Conservation (phyloP, 2,329 filamentous ascomycete genomes). For the Trichoderma simmonsii region DNA sequence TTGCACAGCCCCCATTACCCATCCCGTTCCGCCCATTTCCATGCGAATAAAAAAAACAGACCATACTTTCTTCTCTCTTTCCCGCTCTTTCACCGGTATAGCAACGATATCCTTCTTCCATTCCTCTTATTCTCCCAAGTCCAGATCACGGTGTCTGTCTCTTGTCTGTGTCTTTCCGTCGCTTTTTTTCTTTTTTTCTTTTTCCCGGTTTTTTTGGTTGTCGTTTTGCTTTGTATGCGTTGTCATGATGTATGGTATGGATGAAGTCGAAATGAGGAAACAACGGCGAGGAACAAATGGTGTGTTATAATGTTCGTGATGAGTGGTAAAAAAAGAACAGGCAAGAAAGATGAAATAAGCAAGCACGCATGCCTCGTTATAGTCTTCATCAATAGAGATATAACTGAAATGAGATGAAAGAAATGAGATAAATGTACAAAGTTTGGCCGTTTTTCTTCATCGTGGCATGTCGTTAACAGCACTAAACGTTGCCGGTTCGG, state of each 20-base stretch:
- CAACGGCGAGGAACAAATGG: neutral
- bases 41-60: neutral
- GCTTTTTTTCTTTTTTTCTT: neutral
- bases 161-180: neutral
- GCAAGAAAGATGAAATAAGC: neutral
- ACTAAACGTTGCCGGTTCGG: constrained; percentile 21
- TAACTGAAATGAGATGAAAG: neutral
- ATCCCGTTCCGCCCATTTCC: neutral
- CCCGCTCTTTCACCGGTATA: neutral
- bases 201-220: neutral
- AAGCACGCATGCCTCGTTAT: neutral
- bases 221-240: neutral
- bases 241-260: neutral
- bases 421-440: neutral
- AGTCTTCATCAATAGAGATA: neutral
- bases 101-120: neutral
- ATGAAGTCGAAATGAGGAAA: neutral
- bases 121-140: neutral
- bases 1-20: neutral
- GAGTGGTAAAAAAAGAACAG: neutral
- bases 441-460: neutral
- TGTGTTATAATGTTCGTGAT: neutral
- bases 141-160: neutral
- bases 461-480: neutral
- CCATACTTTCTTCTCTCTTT: neutral